Conservation (phyloP, 441 rosid species). For the Viola pubescens region DNA sequence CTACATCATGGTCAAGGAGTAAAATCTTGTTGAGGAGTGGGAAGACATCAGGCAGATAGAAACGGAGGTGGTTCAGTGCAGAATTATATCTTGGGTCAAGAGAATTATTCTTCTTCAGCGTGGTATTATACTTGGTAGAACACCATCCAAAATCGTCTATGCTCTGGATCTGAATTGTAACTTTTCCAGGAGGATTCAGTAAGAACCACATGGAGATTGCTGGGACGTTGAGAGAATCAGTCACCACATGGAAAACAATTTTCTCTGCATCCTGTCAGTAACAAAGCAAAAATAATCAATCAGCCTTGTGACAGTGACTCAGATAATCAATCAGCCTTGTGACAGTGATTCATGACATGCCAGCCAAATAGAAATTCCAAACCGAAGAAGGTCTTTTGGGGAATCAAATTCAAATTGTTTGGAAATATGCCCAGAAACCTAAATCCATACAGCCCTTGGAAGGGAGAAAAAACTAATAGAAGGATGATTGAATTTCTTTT, state of each 20-base stretch:
- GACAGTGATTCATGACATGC: neutral
- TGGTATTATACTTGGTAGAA: constrained; percentile 37
- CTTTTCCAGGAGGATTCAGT: constrained; percentile 58
- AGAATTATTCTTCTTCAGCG: constrained; percentile 51
- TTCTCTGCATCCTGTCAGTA: constrained; percentile 65
- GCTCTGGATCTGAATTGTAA: constrained; percentile 60
- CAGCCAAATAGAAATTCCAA: neutral
- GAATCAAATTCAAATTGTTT: neutral
- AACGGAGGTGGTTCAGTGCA: constrained; percentile 73
- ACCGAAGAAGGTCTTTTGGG: neutral
- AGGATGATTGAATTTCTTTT: no score
- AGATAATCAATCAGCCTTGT: constrained; percentile 8
- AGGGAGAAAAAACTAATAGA: no score
- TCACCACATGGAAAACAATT: constrained; percentile 70
- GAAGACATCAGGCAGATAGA: constrained; percentile 73
- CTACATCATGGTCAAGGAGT: constrained; percentile 87
- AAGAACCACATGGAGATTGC: constrained; percentile 94
- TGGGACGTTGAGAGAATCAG: constrained; percentile 77
- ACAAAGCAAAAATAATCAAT: constrained; percentile 10
- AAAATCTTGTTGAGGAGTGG: constrained; percentile 66
- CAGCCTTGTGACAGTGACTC: neutral
- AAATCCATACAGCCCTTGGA: neutral
- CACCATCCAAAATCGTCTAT: constrained; percentile 49
- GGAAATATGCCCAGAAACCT: no score
- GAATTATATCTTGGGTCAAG: constrained; percentile 59